Evolutionary conservation across 2,329 filamentous ascomycete species (phyloP), one percentile per base, ranked within the genome.

Genomic region (Microcyclosporella mali): DNA sequence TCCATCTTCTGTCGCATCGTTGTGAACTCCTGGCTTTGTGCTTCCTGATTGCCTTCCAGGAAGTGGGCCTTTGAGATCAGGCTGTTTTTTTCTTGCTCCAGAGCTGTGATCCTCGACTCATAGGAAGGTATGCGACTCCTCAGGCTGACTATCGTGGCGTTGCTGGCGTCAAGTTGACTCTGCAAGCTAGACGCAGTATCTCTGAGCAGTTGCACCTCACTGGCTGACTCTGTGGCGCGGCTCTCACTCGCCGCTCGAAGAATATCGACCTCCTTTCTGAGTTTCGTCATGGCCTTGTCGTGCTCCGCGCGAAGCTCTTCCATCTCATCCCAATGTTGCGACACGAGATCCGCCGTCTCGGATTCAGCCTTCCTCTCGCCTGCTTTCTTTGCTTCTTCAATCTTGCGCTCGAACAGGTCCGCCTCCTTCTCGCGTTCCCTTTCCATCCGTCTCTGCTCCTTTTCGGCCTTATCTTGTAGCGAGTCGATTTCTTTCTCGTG

Each of bases 41-140:
- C 85, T 64, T 94, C 86, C 63, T 81, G 88, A 57, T 88, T 88
- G 0, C 87, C 92, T 62, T 95, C 88, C 14, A 95, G 77, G 60
- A 94, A 94, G 52, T 89, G 82, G 45, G 94, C 85, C 55, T 90
- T 85, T 2, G 86, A 85, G 53, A 82, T 79, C 51, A 94, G 75
- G 2, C 83, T 84, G 50, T 82, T 81, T 50, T 85, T 81, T 17
- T 84, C 81, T 28, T 80, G 82, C 53, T 95, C 87, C 9, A 95
- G 71, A 0, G 78, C 77, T 9, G 80, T 71, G 44, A 79, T 81
- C 31, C 79, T 78, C 6, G 53, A 40, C 40, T 62, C 60, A 4
- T 59, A 61, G 46, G 71, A 63, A 2, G 66, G 60, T 15, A 73
- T 60, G 33, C 77, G 78, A 32, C 71, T 69, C 50, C 83, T 72